Conservation (phyloP, 805 yeast species). For the Starmerella lactis-condensi region DNA sequence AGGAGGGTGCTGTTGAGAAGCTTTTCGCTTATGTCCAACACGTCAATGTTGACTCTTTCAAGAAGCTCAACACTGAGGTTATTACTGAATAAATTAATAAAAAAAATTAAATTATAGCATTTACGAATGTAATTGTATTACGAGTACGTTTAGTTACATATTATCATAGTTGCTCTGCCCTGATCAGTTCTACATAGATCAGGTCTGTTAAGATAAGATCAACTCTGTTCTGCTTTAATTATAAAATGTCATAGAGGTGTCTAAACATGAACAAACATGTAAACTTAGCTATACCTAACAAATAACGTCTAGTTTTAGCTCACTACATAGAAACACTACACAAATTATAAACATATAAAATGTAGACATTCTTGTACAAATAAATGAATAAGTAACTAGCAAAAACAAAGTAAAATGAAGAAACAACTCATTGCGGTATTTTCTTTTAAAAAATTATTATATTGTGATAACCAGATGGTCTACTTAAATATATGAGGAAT, state of each 20-base stretch:
- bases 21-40: conserved; percentile 97
- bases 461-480: conserved; percentile 3
- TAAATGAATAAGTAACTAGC: too few species aligned
- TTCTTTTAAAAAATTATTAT: not conserved
- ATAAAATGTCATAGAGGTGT: too few species aligned
- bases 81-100: conserved; percentile 46
- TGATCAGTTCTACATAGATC: not conserved
- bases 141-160: not conserved
- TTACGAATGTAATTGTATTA: not conserved
- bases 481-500: conserved; percentile 7
- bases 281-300: too few species aligned
- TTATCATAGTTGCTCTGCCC: not conserved
- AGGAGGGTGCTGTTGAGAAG: conserved; percentile 96
- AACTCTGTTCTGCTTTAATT: too few species aligned
- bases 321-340: too few species aligned
- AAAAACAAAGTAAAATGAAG: too few species aligned
- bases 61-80: conserved; percentile 96
- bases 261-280: too few species aligned
- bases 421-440: too few species aligned
- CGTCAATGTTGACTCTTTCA: conserved; percentile 80
- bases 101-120: conserved; percentile 13
- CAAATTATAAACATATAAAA: not conserved
- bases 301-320: too few species aligned
- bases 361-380: not conserved
- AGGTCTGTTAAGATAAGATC: not conserved